Base-by-base conservation (phyloP, 805 yeast species). In the Saccharomyces paradoxus region DNA sequence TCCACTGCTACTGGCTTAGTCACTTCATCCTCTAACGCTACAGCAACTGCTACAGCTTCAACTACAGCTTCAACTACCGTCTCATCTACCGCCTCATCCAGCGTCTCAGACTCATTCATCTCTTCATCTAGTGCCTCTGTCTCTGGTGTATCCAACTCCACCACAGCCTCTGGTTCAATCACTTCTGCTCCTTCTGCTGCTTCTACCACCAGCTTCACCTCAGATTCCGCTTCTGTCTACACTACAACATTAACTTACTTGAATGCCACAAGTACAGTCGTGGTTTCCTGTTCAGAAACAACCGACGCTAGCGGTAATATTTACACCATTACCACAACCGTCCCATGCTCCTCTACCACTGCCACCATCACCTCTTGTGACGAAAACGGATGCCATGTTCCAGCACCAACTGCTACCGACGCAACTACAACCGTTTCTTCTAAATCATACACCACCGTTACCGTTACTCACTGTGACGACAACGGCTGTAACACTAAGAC, bases 131-230 rank as follows among this genome's bases (percentile, higher is more conserved):
- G 54, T 49, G 48, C 56, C 54, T 37, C 55, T 51, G 49, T 58
- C 29, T 68, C 69, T 22, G 68, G 69, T 26, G 24, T 46, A 10
- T 41, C 53, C 12, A 46, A 31, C 37, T 22, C 37, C 29, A 41
- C 49, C 7, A 41, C 53, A 17, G 12, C 27, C n/a, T 9, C 52
- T 13, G 37, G 53, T 13, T 26, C 48, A 27, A 21, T 32, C 22
- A n/a, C 53, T 41, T 31, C 27, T 21, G 27, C 48, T 17, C 13
- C 49, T 37, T 41, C 57, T 7, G n/a, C 50, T 21, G 24, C 53
- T 22, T 10, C 50, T 32, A n/a, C 37, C 46, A 8, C 51, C 41
- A 41, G 27, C 32, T 17, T 41, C 46, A 12, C 37, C 17, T 32
- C 50, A 46, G 54, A 48, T 32, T 28, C 50, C 22, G 52, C 48